phyloP scores from a whole-genome alignment of 2,329 filamentous ascomycete species.

The Pseudogymnoascus sp. region DNA sequence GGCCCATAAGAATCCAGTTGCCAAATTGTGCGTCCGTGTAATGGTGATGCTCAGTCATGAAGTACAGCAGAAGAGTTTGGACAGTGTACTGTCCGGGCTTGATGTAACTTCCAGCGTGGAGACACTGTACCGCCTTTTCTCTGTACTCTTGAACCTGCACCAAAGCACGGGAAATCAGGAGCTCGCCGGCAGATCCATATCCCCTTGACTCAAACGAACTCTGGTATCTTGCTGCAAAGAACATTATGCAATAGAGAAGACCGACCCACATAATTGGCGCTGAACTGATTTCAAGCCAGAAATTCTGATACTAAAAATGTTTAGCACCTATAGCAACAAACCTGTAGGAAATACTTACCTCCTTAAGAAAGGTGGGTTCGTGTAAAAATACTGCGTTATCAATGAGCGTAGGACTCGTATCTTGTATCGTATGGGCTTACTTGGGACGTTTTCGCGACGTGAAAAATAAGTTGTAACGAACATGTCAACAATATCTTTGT shows the following conservation, averaged over 20 bases:
- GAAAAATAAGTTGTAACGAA: conserved; percentile 45
- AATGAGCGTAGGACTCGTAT: conserved; percentile 1
- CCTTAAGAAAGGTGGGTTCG: conserved; percentile 40
- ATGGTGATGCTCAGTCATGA: conserved; percentile 43
- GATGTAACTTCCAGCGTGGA: conserved; percentile 43
- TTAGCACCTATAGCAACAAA: conserved; percentile 8
- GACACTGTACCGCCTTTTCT: conserved; percentile 42
- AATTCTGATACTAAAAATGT: not conserved
- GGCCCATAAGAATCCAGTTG: conserved; percentile 44
- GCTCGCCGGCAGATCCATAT: conserved; percentile 34
- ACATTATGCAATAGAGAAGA: conserved; percentile 32
- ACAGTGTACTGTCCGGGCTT: conserved; percentile 41
- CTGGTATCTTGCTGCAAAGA: conserved; percentile 28
- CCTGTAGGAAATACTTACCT: conserved; percentile 23
- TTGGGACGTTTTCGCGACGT: conserved; percentile 42
- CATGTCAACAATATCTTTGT: conserved; percentile 38
- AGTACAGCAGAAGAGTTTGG: conserved; percentile 44
- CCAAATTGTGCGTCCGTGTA: conserved; percentile 45
- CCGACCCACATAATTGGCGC: conserved; percentile 43
- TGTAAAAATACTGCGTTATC: conserved; percentile 40
- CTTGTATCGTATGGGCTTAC: conserved; percentile 27
- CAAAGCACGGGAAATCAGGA: conserved; percentile 38
- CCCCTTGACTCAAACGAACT: conserved; percentile 8
- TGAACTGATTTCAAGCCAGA: conserved; percentile 27
- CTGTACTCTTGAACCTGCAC: conserved; percentile 41